Conservation (phyloP, 495 filamentous ascomycete species). For the Schizothecium vesticola region DNA sequence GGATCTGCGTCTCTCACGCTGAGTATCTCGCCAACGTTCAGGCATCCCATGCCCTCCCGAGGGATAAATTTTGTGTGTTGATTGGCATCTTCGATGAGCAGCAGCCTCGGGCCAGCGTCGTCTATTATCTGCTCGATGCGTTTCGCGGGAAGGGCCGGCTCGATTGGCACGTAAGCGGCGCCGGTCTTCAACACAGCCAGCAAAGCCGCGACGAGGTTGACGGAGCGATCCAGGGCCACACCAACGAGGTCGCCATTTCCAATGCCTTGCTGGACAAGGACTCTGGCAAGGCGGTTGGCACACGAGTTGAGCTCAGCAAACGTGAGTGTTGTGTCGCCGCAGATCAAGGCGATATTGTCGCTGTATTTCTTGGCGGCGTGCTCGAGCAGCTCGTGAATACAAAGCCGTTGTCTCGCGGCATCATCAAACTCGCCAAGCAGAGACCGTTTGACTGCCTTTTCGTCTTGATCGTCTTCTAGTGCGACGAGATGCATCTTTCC, state of each 20-base stretch:
- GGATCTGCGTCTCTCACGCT: too few species aligned
- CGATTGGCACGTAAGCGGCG: conserved; percentile 61
- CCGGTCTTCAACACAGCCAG: conserved; percentile 61
- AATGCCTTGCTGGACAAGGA: conserved; percentile 11
- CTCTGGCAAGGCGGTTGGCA: conserved; percentile 9
- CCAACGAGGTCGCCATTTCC: conserved; percentile 22
- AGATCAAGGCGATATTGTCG: conserved; percentile 17
- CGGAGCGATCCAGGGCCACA: conserved; percentile 25
- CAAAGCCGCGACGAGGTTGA: conserved; percentile 40
- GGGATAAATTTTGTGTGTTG: too few species aligned
- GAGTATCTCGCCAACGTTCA: too few species aligned
- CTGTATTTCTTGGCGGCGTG: conserved; percentile 2
- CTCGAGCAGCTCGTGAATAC: conserved; percentile 18
- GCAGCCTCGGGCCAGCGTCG: conserved; percentile 49
- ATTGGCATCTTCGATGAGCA: conserved; percentile 45
- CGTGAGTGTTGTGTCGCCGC: conserved; percentile 4
- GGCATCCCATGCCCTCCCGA: too few species aligned
- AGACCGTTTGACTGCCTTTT: conserved; percentile 7
- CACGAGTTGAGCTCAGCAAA: conserved; percentile 14
- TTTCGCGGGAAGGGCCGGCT: conserved; percentile 56
- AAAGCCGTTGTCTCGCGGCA: too few species aligned
- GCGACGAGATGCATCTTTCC: conserved; percentile 11
- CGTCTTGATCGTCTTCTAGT: conserved; percentile 7
- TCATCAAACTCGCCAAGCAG: too few species aligned
- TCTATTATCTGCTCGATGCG: conserved; percentile 57